Percentiles rank a stretch among this genome's conserved stretches.
These are phyloP conservation scores for Gastrolobium bilobum DNA, from an alignment of 306 rosid genomes.

Conservation along the genomic window DNA sequence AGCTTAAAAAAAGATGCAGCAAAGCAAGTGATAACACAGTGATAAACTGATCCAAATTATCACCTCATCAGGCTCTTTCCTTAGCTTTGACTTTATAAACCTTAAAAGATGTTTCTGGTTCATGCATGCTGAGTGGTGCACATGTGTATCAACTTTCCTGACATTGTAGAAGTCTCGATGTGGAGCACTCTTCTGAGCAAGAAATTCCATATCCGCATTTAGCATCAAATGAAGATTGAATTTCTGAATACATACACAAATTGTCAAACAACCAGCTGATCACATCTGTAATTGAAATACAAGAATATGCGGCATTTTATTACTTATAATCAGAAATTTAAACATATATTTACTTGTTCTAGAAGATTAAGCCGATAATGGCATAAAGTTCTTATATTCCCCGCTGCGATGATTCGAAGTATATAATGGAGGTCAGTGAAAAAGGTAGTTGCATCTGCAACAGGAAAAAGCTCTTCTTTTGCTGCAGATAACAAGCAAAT, in stretches of 20 bases:
- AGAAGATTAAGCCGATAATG: constrained; percentile 96
- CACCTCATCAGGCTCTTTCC: constrained; percentile 99
- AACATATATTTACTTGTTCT: constrained; percentile 74
- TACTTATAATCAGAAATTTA: constrained; percentile 39
- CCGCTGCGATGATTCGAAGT: constrained; percentile 94
- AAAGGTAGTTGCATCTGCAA: constrained; percentile 95
- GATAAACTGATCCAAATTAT: constrained; percentile 38
- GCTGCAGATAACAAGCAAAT: constrained; percentile 60
- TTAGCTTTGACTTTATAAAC: constrained; percentile 97
- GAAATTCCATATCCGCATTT: constrained; percentile 96
- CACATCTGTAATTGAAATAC: constrained; percentile 20
- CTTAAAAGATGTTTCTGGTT: constrained; percentile 98
- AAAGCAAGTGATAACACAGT: constrained; percentile 29
- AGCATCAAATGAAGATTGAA: constrained; percentile 99
- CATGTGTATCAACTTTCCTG: constrained; percentile 97
- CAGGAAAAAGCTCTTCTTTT: constrained; percentile 92
- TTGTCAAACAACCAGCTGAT: constrained; percentile 49
- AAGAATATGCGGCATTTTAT: constrained; percentile 40
- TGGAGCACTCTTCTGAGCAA: constrained; percentile 99
- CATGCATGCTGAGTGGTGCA: constrained; percentile 99
- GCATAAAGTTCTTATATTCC: constrained; percentile 95
- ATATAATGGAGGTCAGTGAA: constrained; percentile 97
- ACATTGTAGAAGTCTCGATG: constrained; percentile 99
- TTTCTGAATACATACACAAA: constrained; percentile 66
- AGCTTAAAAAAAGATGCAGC: not conserved